phyloP scores from a whole-genome alignment of 2,329 filamentous ascomycete species.

The Tolypocladium nubicola region DNA sequence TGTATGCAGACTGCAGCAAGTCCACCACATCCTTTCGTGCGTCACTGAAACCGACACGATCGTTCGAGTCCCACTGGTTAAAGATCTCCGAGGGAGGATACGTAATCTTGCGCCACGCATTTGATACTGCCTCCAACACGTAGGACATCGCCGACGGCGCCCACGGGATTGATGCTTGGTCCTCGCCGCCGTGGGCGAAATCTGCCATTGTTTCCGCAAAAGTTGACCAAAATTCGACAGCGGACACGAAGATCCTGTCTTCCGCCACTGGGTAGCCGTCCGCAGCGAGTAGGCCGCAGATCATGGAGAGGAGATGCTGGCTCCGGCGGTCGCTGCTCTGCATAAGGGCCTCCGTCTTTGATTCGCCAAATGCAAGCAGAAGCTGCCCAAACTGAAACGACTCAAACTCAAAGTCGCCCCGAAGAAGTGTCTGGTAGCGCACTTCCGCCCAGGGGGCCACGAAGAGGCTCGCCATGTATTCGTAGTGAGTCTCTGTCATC shows the following conservation, averaged over 20 bases:
- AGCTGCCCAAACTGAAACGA: constrained; percentile 56
- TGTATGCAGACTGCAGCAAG: constrained; percentile 61
- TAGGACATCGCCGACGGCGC: constrained; percentile 45
- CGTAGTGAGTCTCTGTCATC: constrained; percentile 47
- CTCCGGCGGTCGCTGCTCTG: constrained; percentile 37
- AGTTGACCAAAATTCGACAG: constrained; percentile 72
- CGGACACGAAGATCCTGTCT: constrained; percentile 63
- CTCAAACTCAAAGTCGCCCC: constrained; percentile 53
- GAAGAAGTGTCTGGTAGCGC: constrained; percentile 42
- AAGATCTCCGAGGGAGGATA: constrained; percentile 51
- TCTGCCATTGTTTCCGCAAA: constrained; percentile 62
- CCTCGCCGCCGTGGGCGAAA: constrained; percentile 36
- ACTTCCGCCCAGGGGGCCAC: constrained; percentile 47
- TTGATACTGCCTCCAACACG: constrained; percentile 53
- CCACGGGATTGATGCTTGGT: constrained; percentile 39
- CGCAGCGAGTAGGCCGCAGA: constrained; percentile 56
- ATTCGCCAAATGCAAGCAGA: constrained; percentile 58
- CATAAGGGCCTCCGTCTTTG: constrained; percentile 50
- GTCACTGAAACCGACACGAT: constrained; percentile 56
- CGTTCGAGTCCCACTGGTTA: constrained; percentile 58
- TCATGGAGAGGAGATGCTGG: constrained; percentile 41
- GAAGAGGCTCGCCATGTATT: constrained; percentile 47
- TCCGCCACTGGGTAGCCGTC: constrained; percentile 59
- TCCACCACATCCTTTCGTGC: constrained; percentile 73
- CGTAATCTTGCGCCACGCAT: constrained; percentile 58